Percentiles rank a stretch among this genome's conserved stretches.
These are phyloP conservation scores for Microcyclospora tardicrescens DNA, from an alignment of 2,329 filamentous ascomycete species.

Conservation along the genomic window DNA sequence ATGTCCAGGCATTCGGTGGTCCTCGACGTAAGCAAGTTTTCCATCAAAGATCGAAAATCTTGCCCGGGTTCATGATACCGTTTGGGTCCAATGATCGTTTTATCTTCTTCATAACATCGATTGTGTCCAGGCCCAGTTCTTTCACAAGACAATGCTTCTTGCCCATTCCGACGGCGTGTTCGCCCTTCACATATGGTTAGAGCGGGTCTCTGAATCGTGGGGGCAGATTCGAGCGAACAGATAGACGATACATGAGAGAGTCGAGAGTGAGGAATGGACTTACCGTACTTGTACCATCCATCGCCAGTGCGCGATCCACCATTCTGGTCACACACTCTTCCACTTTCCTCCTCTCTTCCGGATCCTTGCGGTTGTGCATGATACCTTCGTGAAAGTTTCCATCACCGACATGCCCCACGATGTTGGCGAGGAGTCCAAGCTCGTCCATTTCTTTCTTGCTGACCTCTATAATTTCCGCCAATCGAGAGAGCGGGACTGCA, in stretches of 20 bases:
- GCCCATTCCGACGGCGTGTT: constrained; percentile 74
- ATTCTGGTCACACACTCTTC: constrained; percentile 72
- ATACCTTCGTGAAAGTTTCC: constrained; percentile 93
- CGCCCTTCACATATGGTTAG: constrained; percentile 37
- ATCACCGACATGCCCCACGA: constrained; percentile 82
- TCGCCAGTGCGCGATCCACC: constrained; percentile 79
- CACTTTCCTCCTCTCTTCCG: constrained; percentile 59
- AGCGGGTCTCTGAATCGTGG: background rate
- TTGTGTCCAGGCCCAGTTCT: constrained; percentile 68
- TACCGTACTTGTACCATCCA: constrained; percentile 78
- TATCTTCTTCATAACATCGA: constrained; percentile 72
- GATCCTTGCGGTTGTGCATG: constrained; percentile 63
- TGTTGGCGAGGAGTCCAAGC: constrained; percentile 72
- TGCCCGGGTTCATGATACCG: constrained; percentile 86
- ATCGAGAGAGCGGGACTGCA: constrained; percentile 46
- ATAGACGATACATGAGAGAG: constrained; percentile 15
- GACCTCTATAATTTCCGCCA: constrained; percentile 57
- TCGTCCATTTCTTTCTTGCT: constrained; percentile 84
- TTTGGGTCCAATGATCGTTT: constrained; percentile 72
- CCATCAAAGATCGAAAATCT: constrained; percentile 58
- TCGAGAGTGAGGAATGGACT: background rate
- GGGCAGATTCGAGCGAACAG: constrained; percentile 3
- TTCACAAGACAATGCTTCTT: constrained; percentile 70
- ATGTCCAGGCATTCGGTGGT: no score
- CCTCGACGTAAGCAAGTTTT: no score